Base-by-base conservation (phyloP, 2,329 filamentous ascomycete genomes). In the Ophiostoma quercus region DNA sequence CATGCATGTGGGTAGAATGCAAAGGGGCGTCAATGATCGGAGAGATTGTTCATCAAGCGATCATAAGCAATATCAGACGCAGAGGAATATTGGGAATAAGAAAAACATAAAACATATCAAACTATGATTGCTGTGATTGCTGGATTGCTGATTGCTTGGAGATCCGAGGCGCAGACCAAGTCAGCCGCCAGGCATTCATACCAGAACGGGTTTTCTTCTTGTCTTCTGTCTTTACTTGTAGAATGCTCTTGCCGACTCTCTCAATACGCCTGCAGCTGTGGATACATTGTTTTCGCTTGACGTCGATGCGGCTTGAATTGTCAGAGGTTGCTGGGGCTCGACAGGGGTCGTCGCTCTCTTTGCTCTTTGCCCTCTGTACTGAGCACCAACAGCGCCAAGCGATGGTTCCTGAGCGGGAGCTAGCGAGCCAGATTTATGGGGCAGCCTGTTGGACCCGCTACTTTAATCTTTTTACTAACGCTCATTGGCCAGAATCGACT, bases 221-320 rank as follows among this genome's bases (percentile, higher is more conserved):
- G n/a, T n/a, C n/a, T n/a, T n/a, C n/a, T n/a, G n/a, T n/a, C n/a
- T n/a, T n/a, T n/a, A n/a, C n/a, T n/a, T n/a, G n/a, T n/a, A n/a
- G 8, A 34, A 5, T 34, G 8, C 34, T 34, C 34, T 34, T 8
- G 34, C 8, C 5, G 34, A 5, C 34, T 6, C 34, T 34, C 34
- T 34, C 8, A 34, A 6, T 34, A 41, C 6, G 51, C 51, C 51
- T 29, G n/a, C n/a, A 6, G 16, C 51, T 57, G 51, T 62, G 57
- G 57, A 32, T 62, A 25, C 57, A 32, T 39, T 22, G 34, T 65
- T 11, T 37, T 71, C 69, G 69, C 71, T 73, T 41, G 74, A 73
- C 73, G 73, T 73, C 71, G 73, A 75, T 75, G 75, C 72, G 75
- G 75, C 75, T 75, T 69, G 47, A 71, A 72, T 62, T 74, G 75